Base-by-base conservation (phyloP, 1,139 yeast species). In the Hanseniaspora sp. region DNA sequence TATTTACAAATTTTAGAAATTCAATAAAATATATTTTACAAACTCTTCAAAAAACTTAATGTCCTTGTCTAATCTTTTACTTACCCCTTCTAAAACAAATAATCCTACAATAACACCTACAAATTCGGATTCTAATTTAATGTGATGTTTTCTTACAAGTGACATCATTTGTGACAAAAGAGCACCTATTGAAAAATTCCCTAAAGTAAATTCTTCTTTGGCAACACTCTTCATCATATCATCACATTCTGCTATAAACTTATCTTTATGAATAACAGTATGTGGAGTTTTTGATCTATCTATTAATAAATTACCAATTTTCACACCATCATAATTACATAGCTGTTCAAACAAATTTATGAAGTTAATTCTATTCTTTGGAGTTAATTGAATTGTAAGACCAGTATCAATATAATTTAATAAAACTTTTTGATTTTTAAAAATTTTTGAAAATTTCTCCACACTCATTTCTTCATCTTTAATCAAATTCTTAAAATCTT, bases 81-180 rank as follows among this genome's bases (percentile, higher is more conserved):
- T 98, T 55, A 92, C 86, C 13, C 98, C 98, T 69, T 92, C 98
- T 56, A 92, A 70, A 57, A 92, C 73, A 53, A 92, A 70, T 39
- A 92, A 88, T 0, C 97, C 95, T 42, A 92, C 88, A 17, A 92
- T 85, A 31, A 94, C 95, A 30, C 95, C 87, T 48, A 92, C 83
- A 64, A 92, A 92, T 67, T 92, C 98, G 7, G 95, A 95, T 64
- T 92, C 99, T 96, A 94, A 86, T 64, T 96, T 76, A 23, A 92
- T 98, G 67, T 94, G 99, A 66, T 92, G 98, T 17, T 74, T 73
- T 56, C 97, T 75, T 17, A 94, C 97, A 96, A 92, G 88, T 1
- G 82, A 74, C 57, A 92, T 74, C 73, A 92, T 92, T 64, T 82
- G 85, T 61, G 88, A 94, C 56, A 92, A 72, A 57, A 94, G 73